Conservation (phyloP, 2,329 filamentous ascomycete genomes). For the Sclerotinia borealis region DNA sequence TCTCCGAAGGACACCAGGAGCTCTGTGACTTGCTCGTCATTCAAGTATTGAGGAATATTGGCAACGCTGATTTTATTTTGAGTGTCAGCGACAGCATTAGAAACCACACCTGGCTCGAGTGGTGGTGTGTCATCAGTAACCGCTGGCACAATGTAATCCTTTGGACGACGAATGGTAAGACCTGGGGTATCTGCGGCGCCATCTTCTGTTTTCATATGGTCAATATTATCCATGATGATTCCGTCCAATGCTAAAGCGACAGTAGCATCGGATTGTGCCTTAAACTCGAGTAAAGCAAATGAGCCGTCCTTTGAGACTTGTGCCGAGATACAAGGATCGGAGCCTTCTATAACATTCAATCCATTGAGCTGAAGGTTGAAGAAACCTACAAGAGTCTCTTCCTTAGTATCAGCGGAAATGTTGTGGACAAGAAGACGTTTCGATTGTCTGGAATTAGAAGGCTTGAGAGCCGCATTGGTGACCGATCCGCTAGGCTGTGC, state of each 20-base stretch:
- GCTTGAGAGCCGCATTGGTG: constrained; percentile 72
- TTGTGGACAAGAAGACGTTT: constrained; percentile 89
- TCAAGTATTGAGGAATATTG: constrained; percentile 82
- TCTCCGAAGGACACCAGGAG: constrained; percentile 86
- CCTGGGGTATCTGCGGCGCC: constrained; percentile 48
- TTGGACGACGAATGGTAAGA: constrained; percentile 77
- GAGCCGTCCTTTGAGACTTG: constrained; percentile 72
- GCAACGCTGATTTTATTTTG: constrained; percentile 92
- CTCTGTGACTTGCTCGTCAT: constrained; percentile 87
- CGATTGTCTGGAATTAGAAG: constrained; percentile 86
- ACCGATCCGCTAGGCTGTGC: constrained; percentile 71
- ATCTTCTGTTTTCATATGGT: constrained; percentile 42
- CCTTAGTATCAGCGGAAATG: constrained; percentile 64
- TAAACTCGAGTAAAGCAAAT: constrained; percentile 90
- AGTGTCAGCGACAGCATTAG: constrained; percentile 79
- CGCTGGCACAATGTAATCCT: constrained; percentile 93
- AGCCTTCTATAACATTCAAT: constrained; percentile 80
- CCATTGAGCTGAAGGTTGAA: constrained; percentile 97
- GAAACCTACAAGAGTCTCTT: constrained; percentile 72
- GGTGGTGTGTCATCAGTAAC: constrained; percentile 66
- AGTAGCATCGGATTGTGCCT: constrained; percentile 78
- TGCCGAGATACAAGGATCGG: constrained; percentile 78
- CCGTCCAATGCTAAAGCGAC: constrained; percentile 86
- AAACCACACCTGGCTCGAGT: constrained; percentile 70
- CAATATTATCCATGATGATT: constrained; percentile 75